phyloP scores from a whole-genome alignment of 2,329 filamentous ascomycete species.

The Alternaria longipes region DNA sequence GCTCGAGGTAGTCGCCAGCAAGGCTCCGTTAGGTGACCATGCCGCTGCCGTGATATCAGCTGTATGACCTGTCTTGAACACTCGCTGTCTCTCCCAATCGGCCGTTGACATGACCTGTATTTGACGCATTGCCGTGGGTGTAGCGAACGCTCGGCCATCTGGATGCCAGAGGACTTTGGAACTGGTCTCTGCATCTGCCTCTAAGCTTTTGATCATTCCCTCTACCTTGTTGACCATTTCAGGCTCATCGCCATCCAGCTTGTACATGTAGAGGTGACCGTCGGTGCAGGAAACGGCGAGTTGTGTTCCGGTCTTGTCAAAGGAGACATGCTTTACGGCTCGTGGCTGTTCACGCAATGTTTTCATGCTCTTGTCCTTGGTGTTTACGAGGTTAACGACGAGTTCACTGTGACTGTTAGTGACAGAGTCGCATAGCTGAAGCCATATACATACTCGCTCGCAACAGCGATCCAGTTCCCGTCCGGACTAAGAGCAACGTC shows the following conservation, averaged over 20 bases:
- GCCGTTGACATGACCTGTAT: slow-evolving; percentile 87
- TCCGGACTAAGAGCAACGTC: slow-evolving; percentile 86
- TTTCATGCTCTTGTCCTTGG: slow-evolving; percentile 78
- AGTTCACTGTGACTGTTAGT: slow-evolving; percentile 68
- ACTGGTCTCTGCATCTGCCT: slow-evolving; percentile 78
- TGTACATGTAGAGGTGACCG: slow-evolving; percentile 90
- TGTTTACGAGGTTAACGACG: slow-evolving; percentile 87
- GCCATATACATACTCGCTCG: slow-evolving; percentile 75
- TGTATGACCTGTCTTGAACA: slow-evolving; percentile 80
- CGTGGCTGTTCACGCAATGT: slow-evolving; percentile 84
- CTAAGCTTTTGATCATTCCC: slow-evolving; percentile 80
- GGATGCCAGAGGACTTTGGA: slow-evolving; percentile 89
- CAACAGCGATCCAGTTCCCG: slow-evolving; percentile 87
- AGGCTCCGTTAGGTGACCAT: slow-evolving; percentile 94
- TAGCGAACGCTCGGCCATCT: slow-evolving; percentile 89
- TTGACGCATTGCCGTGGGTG: slow-evolving; percentile 78
- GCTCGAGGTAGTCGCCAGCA: slow-evolving; percentile 73
- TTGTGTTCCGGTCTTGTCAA: slow-evolving; percentile 80
- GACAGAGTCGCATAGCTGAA: slow-evolving; percentile 3
- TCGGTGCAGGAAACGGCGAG: slow-evolving; percentile 87
- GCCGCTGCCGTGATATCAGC: slow-evolving; percentile 85
- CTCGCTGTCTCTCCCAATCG: slow-evolving; percentile 87
- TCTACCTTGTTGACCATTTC: slow-evolving; percentile 85
- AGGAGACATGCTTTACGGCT: slow-evolving; percentile 90
- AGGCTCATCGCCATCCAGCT: slow-evolving; percentile 78